Evolutionary conservation across 345 rosid species (phyloP).

Genomic region (Gossypium sturtianum): DNA sequence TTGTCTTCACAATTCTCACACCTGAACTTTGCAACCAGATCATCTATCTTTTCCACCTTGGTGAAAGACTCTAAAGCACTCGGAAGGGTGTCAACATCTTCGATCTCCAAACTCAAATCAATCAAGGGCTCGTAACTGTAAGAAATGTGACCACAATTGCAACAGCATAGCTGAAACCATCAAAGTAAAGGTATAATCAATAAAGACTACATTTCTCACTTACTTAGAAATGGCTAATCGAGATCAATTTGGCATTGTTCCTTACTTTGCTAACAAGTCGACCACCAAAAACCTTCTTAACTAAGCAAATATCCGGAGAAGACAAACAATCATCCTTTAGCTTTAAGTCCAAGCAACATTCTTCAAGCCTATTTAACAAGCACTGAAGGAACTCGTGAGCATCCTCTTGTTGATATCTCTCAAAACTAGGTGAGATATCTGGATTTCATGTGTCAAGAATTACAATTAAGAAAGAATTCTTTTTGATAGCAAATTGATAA

Average conservation of each 20-base stretch:
- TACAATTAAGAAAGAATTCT: not conserved
- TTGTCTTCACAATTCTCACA: constrained; percentile 67
- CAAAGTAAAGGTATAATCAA: not conserved
- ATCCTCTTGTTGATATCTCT: constrained; percentile 62
- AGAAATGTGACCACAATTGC: constrained; percentile 17
- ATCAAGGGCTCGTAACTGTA: constrained; percentile 10
- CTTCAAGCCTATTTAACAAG: constrained; percentile 52
- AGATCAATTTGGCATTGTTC: not conserved
- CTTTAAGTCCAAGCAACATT: constrained; percentile 18
- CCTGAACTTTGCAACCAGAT: constrained; percentile 26
- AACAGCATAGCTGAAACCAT: constrained; percentile 18
- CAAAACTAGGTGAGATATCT: constrained; percentile 32
- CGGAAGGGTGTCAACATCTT: constrained; percentile 14
- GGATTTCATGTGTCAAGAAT: not conserved
- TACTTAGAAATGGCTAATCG: not conserved
- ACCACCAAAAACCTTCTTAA: constrained; percentile 19
- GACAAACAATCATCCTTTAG: not conserved
- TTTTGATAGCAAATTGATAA: no score
- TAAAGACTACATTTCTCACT: not conserved
- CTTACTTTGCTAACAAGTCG: constrained; percentile 16
- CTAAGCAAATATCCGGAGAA: not conserved
- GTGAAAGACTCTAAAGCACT: constrained; percentile 19
- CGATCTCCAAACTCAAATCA: constrained; percentile 21
- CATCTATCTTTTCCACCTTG: constrained; percentile 12
- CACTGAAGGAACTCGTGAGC: constrained; percentile 71